Base-by-base conservation (phyloP, 306 rosid genomes). In the Acacia melanoxylon region DNA sequence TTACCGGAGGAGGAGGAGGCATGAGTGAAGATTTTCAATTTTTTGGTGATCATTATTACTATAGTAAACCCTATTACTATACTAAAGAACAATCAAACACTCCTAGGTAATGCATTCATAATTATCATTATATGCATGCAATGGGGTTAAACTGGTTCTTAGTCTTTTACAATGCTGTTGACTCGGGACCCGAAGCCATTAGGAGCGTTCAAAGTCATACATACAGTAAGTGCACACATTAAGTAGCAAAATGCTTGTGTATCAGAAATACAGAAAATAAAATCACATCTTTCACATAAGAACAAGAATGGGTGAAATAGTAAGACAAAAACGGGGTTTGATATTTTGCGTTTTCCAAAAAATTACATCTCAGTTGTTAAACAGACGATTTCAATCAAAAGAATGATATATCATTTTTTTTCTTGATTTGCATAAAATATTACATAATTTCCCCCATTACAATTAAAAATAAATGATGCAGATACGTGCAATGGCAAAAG, bases 361-460 rank as follows among this genome's bases (percentile, higher is more conserved):
- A 17, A 24, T 10, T 10, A 49, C 16, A 52, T 56, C 27, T 22
- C 3, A 45, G 29, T 19, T 27, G 14, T 37, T n/a, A 9, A 45
- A 12, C 31, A 72, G 66, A 78, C 19, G 33, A 56, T 33, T 48
- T 69, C 2, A 59, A 46, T 45, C 8, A 33, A 75, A 25, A 37
- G 58, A 6, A 58, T 31, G 41, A 4, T 16, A 73, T 68, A 72
- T 31, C 13, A 20, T 15, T 37, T 37, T 37, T 73, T 65, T 52
- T 81, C 67, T 54, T 81, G 74, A 81, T 81, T 80, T 83, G 40
- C 84, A 88, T 11, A 80, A 65, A 25, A 54, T 70, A 24, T 1
- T 27, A 2, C 68, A 9, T 54, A 17, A 46, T 58, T 51, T 69
- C 68, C 46, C 27, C 62, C 49, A 20, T 83, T 79, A 29, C 12